Conservation (phyloP, 2,329 filamentous ascomycete species). For the Byssochlamys sp. region DNA sequence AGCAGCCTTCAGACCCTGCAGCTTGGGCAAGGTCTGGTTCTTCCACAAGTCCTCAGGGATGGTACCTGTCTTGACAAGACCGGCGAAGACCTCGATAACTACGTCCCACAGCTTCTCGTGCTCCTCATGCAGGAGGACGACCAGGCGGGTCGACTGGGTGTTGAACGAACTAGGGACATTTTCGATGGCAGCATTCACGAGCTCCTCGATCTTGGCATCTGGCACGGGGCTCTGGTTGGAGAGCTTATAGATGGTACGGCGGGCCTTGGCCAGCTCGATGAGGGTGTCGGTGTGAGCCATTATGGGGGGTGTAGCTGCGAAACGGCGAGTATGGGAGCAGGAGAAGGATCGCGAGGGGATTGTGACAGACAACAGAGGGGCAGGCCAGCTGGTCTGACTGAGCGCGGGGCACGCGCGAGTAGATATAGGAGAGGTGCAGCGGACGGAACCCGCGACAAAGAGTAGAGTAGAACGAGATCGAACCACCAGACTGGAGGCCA, state of each 20-base stretch:
- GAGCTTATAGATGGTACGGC: slow-evolving; percentile 29
- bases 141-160: slow-evolving; percentile 68
- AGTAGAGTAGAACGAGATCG: neutral
- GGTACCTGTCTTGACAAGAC: slow-evolving; percentile 51
- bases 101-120: slow-evolving; percentile 84
- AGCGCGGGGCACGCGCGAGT: slow-evolving; percentile 1
- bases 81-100: slow-evolving; percentile 54
- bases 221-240: slow-evolving; percentile 24
- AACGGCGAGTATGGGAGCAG: slow-evolving; percentile 1
- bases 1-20: slow-evolving; percentile 56
- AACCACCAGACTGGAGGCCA: neutral
- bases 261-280: slow-evolving; percentile 22
- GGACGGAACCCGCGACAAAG: neutral
- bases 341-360: neutral
- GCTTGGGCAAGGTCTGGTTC: slow-evolving; percentile 33
- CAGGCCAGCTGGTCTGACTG: neutral
- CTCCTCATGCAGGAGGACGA: slow-evolving; percentile 70
- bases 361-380: neutral
- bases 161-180: slow-evolving; percentile 78
- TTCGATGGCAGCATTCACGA: slow-evolving; percentile 44
- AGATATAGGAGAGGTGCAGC: slow-evolving; percentile 5
- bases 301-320: slow-evolving; percentile 1
- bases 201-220: slow-evolving; percentile 27
- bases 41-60: slow-evolving; percentile 48
- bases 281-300: slow-evolving; percentile 15